A percentile compares a stretch with the other conserved stretches of the same genome.
Evolutionary conservation across 2,329 filamentous ascomycete species (phyloP).

Genomic region (Ilyonectria sp.): DNA sequence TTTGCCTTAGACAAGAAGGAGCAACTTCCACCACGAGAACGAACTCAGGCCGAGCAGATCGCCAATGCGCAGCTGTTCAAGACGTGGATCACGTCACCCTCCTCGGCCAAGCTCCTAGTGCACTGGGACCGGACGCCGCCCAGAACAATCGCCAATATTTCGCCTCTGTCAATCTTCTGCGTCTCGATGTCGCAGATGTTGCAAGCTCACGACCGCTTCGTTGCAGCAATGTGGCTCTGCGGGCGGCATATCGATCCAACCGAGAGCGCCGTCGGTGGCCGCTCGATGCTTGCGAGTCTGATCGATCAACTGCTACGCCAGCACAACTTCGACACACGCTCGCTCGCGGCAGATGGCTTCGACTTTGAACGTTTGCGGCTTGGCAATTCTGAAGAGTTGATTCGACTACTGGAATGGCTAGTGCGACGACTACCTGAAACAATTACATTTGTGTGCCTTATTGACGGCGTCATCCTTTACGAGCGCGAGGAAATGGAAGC

Average conservation of each 20-base stretch:
- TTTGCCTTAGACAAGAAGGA: conserved; percentile 3
- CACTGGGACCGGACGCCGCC: conserved; percentile 5
- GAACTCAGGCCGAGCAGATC: conserved; percentile 12
- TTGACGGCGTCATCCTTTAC: conserved; percentile 3
- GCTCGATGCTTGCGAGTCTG: conserved; percentile 25
- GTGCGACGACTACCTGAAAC: conserved; percentile 1
- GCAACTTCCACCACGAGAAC: neutral
- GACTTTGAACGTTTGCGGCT: neutral
- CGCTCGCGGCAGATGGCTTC: neutral
- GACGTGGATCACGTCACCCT: neutral
- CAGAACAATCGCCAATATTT: conserved; percentile 1
- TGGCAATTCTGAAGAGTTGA: neutral
- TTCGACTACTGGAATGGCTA: conserved; percentile 1
- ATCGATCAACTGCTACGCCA: conserved; percentile 31
- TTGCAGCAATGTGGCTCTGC: conserved; percentile 3
- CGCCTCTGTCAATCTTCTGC: conserved; percentile 7
- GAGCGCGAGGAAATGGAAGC: conserved; percentile 14
- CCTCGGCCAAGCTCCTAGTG: conserved; percentile 13
- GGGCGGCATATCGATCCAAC: conserved; percentile 12
- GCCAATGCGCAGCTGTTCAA: neutral
- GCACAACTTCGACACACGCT: conserved; percentile 22
- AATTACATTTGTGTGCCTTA: conserved; percentile 5
- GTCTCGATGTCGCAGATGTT: neutral
- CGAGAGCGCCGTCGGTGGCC: conserved; percentile 6
- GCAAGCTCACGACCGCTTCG: neutral